Base-by-base conservation (phyloP, 2,329 filamentous ascomycete species). In the Ophiostoma sp. region DNA sequence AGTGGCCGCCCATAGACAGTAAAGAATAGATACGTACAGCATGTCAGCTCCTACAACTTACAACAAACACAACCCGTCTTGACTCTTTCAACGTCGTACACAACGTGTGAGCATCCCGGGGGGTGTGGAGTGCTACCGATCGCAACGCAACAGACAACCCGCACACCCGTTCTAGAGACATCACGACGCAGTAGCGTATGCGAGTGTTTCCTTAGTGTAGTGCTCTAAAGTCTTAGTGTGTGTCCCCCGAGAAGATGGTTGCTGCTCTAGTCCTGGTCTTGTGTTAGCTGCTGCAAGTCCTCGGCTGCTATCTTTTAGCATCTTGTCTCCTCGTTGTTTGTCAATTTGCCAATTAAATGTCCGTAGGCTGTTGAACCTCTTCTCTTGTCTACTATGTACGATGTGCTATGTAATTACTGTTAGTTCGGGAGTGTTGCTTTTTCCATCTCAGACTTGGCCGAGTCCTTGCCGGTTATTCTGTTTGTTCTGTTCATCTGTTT, bases 181-280 rank as follows among this genome's bases (percentile, higher is more conserved):
- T 70, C 69, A 70, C 69, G 69, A 66, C 69, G 57, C 41, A 41
- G 60, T 70, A 70, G 69, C 69, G 67, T 66, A 70, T 68, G 69
- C 69, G 67, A 52, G 67, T 68, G 44, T 62, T 57, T 70, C 33
- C 62, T 23, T 70, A 70, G 67, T 39, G 36, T 33, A 68, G 66
- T 57, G 65, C 39, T 17, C 27, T 39, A 67, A 67, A 52, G 39
- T n/a, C 62, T 39, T 70, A 70, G 67, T 39, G 36, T 27, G 31
- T 20, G 10, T n/a, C 57, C 41, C 20, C 66, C 57, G 52, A 41
- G n/a, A 36, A 65, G 62, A 39, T 65, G 62, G 62, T 33, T 62
- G 15, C 57, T 62, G 33, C 27, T 57, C 57, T 62, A 62, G 57
- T 33, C 57, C 27, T 62, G 57, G 57, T 27, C 57, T 33, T 65